Evolutionary conservation across 139 green algal species (phyloP), one percentile per base, ranked within the genome.

Genomic region (Chlamydomonas applanata): DNA sequence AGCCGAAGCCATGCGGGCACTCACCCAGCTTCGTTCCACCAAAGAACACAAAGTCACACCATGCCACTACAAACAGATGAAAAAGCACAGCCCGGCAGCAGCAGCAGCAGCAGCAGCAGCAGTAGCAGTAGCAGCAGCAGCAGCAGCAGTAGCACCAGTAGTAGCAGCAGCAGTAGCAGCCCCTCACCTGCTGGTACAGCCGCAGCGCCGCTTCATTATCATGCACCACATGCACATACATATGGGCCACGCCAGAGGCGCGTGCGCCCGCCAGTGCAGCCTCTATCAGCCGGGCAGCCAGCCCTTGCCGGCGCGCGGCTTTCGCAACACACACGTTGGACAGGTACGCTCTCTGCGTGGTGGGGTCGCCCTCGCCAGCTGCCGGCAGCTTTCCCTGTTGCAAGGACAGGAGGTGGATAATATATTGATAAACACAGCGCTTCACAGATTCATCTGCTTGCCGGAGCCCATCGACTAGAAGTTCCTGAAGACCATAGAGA

Each of bases 311-410:
- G 45, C 89, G 73, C 11, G 83, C 85, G 0, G 72, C 70, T 11
- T 59, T 34, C 20, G 89, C 76, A 1, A 91, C 85, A 61, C 89
- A 94, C 4, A 97, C 87, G 52, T 97, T 96, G 75, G 80, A 91
- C 4, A 97, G 76, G 75, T 97, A 97, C 22, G 86, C 89, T 0
- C 91, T 72, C 40, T 52, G 30, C 4, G 30, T 40, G 3, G 53
- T 13, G 14, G 71, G 49, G 46, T 13, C 3, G 17, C 7, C 14
- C 14, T 52, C 20, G 17, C 27, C 62, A 25, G 32, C 16, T 30
- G 33, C 4, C 7, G 33, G 33, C 7, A 69, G 49, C 44, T 49
- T 63, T 2, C 24, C 46, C 30, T 34, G 72, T 35, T 72, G 11
- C 19, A 27, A 57, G 11, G 27, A 27, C 57, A 72, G 54, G 30